These are phyloP conservation scores for Porodaedalea pini DNA, from an alignment of 1,284 basidiomycete species.

Conservation along the genomic window DNA sequence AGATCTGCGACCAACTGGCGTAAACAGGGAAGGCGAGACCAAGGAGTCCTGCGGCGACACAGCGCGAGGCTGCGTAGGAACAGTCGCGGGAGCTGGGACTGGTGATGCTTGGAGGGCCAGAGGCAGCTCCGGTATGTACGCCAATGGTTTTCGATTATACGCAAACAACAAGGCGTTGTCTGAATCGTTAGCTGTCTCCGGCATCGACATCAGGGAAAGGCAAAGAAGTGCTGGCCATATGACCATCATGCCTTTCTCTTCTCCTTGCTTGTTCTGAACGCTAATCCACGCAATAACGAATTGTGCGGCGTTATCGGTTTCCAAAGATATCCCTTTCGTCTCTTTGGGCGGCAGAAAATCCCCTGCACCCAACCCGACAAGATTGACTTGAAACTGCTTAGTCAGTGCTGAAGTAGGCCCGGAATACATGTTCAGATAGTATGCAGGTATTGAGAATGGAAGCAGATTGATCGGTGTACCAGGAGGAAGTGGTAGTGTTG, in stretches of 20 bases:
- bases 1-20: constrained; percentile 17
- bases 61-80: constrained; percentile 11
- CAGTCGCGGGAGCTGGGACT: constrained; percentile 28
- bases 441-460: constrained; percentile 69
- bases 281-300: constrained; percentile 70
- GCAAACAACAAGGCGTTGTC: constrained; percentile 31
- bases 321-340: background rate
- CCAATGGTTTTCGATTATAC: constrained; percentile 43
- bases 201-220: constrained; percentile 42
- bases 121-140: constrained; percentile 61
- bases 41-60: constrained; percentile 13
- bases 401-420: constrained; percentile 61
- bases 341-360: constrained; percentile 39
- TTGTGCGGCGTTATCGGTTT: constrained; percentile 4
- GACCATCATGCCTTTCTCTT: constrained; percentile 62
- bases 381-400: constrained; percentile 56
- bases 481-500: constrained; percentile 41
- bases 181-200: background rate
- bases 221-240: constrained; percentile 67
- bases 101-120: constrained; percentile 65
- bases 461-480: constrained; percentile 65
- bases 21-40: constrained; percentile 20
- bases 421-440: constrained; percentile 58
- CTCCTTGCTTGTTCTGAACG: constrained; percentile 71
- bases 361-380: constrained; percentile 56